These are phyloP conservation scores for Entomophthora muscae DNA, from an alignment of 371 early-diverging fungal genomes.

Conservation along the genomic window DNA sequence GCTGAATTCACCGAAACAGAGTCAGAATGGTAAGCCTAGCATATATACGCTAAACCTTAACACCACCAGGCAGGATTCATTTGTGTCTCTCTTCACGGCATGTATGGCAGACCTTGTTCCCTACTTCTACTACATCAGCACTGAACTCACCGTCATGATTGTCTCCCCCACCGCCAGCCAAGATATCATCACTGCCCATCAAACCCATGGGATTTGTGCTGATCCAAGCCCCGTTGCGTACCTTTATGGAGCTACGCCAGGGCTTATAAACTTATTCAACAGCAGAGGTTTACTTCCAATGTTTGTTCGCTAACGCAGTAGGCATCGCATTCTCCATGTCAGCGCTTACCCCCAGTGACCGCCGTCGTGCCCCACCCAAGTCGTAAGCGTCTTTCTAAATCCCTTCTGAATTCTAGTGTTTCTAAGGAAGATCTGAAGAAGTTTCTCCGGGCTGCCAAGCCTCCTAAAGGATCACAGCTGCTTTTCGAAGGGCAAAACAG, in stretches of 20 bases:
- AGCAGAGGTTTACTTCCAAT: too few species aligned
- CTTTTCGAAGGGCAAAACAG: background rate
- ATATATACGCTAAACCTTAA: background rate
- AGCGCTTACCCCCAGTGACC: too few species aligned
- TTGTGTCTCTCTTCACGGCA: background rate
- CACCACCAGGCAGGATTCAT: background rate
- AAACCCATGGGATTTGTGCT: background rate
- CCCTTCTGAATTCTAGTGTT: too few species aligned
- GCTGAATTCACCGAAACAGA: background rate
- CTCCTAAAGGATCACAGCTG: background rate
- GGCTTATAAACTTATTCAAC: background rate
- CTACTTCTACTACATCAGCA: background rate
- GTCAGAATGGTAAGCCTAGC: background rate
- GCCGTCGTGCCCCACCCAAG: too few species aligned
- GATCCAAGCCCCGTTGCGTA: background rate
- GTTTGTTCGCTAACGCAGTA: too few species aligned
- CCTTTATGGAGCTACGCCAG: background rate
- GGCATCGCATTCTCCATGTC: too few species aligned
- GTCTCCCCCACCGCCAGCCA: background rate
- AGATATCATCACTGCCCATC: background rate
- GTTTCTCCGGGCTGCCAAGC: background rate
- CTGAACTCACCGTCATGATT: background rate
- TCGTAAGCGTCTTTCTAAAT: too few species aligned
- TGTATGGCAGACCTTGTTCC: background rate
- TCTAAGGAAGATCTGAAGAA: background rate